Evolutionary conservation across 805 yeast genomes (phyloP).

Genomic region (Wickerhamiella kurtzmanii): DNA sequence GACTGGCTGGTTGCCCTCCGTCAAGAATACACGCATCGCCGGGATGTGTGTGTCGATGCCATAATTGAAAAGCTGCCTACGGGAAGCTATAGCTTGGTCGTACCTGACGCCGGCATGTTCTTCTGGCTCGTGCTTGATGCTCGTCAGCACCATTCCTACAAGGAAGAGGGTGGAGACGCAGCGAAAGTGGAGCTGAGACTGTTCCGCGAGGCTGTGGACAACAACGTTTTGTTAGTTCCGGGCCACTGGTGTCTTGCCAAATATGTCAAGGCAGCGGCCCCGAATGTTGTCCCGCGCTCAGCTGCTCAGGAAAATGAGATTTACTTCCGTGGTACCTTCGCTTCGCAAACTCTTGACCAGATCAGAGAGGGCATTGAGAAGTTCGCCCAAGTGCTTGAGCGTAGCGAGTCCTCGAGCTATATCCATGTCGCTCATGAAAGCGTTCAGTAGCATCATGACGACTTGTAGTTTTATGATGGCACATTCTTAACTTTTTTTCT

Average conservation of each 20-base stretch:
- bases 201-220: slow-evolving; percentile 23
- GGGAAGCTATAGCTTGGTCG: slow-evolving; percentile 17
- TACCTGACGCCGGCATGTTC: slow-evolving; percentile 41
- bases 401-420: not conserved
- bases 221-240: slow-evolving; percentile 27
- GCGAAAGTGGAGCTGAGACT: slow-evolving; percentile 23
- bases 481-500: not conserved
- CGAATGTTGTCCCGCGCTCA: slow-evolving; percentile 14
- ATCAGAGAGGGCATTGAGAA: slow-evolving; percentile 8
- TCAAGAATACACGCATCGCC: slow-evolving; percentile 67
- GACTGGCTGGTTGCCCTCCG: slow-evolving; percentile 75
- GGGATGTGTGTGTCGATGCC: slow-evolving; percentile 74
- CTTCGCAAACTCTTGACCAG: slow-evolving; percentile 17
- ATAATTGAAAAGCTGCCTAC: slow-evolving; percentile 43
- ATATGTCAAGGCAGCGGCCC: slow-evolving; percentile 17
- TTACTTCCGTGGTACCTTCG: slow-evolving; percentile 32
- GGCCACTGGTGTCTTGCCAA: slow-evolving; percentile 30
- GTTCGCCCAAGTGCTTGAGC: slow-evolving; percentile 6
- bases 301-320: slow-evolving; percentile 23
- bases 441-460: not conserved
- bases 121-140: slow-evolving; percentile 40
- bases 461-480: too few relatives aligned
- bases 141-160: slow-evolving; percentile 26
- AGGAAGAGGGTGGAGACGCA: slow-evolving; percentile 18
- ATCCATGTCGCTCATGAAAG: not conserved